phyloP scores from a whole-genome alignment of 495 filamentous ascomycete genomes.

The Daldinia vernicosa region DNA sequence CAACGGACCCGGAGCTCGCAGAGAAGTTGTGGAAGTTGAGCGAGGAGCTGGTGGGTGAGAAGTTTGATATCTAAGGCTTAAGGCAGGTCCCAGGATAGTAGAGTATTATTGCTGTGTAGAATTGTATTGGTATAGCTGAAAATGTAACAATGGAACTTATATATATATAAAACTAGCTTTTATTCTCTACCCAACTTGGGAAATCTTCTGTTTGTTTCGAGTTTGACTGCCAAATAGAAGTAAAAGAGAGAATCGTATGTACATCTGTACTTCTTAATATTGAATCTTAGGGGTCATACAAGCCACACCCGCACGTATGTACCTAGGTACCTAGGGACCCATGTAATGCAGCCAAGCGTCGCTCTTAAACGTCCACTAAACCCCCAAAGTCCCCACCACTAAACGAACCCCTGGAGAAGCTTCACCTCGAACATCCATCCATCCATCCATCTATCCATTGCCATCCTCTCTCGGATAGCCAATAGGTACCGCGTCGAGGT shows the following conservation, averaged over 20 bases:
- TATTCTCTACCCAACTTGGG: neutral
- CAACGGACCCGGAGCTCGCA: slow-evolving; percentile 56
- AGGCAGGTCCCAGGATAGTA: neutral
- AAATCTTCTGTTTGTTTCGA: neutral
- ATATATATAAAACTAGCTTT: neutral
- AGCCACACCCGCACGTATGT: neutral
- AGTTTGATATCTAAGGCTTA: slow-evolving; percentile 44
- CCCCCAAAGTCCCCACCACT: slow-evolving; percentile 4
- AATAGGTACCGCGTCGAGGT: slow-evolving; percentile 21
- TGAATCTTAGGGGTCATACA: neutral
- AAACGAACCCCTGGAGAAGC: slow-evolving; percentile 16
- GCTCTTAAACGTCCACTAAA: slow-evolving; percentile 3
- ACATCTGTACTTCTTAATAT: neutral
- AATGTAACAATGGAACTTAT: neutral
- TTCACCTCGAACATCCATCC: slow-evolving; percentile 17
- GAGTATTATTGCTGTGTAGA: neutral
- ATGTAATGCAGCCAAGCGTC: neutral
- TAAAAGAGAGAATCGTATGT: neutral
- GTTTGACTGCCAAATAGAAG: neutral
- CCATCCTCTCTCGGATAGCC: slow-evolving; percentile 7
- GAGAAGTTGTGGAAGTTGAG: slow-evolving; percentile 58
- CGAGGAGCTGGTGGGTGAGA: slow-evolving; percentile 60
- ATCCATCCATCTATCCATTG: slow-evolving; percentile 1
- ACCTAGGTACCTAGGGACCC: neutral
- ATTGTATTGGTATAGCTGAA: neutral